Evolutionary conservation across 257 asterid species (phyloP).

Genomic region (Lithospermum erythrorhizon): DNA sequence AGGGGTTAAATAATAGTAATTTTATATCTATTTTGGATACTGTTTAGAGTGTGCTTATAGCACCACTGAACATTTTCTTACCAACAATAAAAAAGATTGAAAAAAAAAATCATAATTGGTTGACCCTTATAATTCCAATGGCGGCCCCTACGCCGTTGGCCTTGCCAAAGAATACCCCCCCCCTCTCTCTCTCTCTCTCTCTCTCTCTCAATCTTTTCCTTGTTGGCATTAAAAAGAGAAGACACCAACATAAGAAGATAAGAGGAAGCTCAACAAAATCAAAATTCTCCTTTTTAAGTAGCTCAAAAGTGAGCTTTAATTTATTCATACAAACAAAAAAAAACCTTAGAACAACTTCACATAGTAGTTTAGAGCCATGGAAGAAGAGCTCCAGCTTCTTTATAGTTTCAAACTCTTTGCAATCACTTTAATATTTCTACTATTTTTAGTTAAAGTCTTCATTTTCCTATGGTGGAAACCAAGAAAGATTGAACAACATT

Average conservation of each 20-base stretch:
- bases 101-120: constrained; percentile 18
- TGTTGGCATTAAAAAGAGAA: constrained; percentile 44
- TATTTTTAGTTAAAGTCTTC: constrained; percentile 13
- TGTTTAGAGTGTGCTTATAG: too few species aligned
- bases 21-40: too few species aligned
- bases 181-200: constrained; percentile 5
- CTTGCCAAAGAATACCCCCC: constrained; percentile 36
- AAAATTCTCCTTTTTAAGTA: neutral
- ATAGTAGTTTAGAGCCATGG: constrained; percentile 16
- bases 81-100: neutral
- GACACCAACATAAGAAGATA: constrained; percentile 15
- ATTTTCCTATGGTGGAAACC: constrained; percentile 36
- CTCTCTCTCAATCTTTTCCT: constrained; percentile 7
- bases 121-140: constrained; percentile 47
- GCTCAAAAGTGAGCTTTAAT: neutral
- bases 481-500: constrained; percentile 32
- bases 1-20: too few species aligned
- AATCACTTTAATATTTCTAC: neutral
- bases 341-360: neutral
- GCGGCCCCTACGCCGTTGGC: constrained; percentile 61
- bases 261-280: neutral
- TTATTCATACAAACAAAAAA: neutral
- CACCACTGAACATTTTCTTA: too few species aligned
- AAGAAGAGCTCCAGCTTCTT: constrained; percentile 12
- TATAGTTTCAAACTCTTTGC: constrained; percentile 16